Conservation (phyloP, 306 rosid species). For the Pueraria montana region DNA sequence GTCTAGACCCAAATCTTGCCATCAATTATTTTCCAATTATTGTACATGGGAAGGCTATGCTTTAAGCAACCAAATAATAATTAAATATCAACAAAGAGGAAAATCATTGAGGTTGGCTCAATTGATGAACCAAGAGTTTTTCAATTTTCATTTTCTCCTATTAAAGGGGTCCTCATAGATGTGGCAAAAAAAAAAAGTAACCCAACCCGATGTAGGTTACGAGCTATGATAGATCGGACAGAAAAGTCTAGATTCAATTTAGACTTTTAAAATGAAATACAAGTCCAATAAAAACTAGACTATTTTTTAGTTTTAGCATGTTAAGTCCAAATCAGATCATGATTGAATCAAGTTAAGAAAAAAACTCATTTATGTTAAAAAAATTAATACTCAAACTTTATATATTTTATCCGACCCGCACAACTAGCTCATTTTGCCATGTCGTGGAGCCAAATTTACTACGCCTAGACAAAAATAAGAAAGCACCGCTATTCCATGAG, state of each 20-base stretch:
- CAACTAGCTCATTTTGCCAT: too few relatives aligned
- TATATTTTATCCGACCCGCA: too few relatives aligned
- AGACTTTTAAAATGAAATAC: neutral
- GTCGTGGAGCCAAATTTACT: neutral
- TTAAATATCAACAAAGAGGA: neutral
- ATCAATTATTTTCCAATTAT: constrained; percentile 44
- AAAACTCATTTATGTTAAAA: too few relatives aligned
- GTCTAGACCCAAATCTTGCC: constrained; percentile 16
- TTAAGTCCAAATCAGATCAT: neutral
- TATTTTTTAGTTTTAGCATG: neutral
- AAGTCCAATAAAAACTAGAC: neutral
- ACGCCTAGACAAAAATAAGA: constrained; percentile 26
- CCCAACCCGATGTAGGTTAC: too few relatives aligned
- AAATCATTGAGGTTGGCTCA: constrained; percentile 26
- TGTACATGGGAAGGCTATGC: constrained; percentile 30
- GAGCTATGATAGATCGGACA: too few relatives aligned
- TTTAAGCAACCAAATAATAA: constrained; percentile 23
- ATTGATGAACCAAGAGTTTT: constrained; percentile 5
- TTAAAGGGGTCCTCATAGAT: neutral
- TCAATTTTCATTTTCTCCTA: neutral
- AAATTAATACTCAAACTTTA: too few relatives aligned
- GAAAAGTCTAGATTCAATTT: neutral
- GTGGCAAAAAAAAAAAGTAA: too few relatives aligned
- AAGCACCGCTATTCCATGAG: constrained; percentile 20
- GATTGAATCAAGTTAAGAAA: neutral